Conservation (phyloP, 345 rosid genomes). For the Hibiscus trionum region DNA sequence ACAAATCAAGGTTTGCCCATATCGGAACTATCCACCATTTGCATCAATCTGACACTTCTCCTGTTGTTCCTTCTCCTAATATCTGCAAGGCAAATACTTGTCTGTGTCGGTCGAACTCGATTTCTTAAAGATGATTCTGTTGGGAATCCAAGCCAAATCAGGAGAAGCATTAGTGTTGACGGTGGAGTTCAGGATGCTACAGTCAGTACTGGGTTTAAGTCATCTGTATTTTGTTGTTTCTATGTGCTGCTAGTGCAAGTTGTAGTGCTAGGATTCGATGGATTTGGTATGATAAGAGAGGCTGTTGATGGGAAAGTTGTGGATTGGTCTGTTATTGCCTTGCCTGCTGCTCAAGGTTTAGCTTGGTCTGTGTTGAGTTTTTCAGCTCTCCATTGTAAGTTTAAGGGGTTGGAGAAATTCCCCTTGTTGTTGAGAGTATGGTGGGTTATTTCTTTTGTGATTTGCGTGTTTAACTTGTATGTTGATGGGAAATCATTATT, state of each 20-base stretch:
- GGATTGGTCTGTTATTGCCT: slow-evolving; percentile 55
- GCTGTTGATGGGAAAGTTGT: slow-evolving; percentile 33
- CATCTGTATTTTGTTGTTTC: slow-evolving; percentile 58
- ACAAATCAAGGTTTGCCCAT: slow-evolving; percentile 41
- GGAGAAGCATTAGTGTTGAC: slow-evolving; percentile 34
- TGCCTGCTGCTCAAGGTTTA: slow-evolving; percentile 62
- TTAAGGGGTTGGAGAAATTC: slow-evolving; percentile 67
- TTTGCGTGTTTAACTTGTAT: slow-evolving; percentile 61
- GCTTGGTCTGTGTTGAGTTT: slow-evolving; percentile 82
- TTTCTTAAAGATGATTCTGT: slow-evolving; percentile 59
- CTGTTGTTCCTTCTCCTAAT: slow-evolving; percentile 54
- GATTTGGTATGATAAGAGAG: slow-evolving; percentile 48
- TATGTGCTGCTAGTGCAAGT: slow-evolving; percentile 66
- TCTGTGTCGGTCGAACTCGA: slow-evolving; percentile 54
- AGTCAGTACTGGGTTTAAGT: slow-evolving; percentile 55
- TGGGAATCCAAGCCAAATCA: slow-evolving; percentile 35
- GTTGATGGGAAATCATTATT: slow-evolving; percentile 64
- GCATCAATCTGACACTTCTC: slow-evolving; percentile 59
- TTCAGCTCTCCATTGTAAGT: slow-evolving; percentile 69
- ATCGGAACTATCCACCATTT: slow-evolving; percentile 61
- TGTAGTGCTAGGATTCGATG: slow-evolving; percentile 70
- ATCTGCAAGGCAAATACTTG: slow-evolving; percentile 55
- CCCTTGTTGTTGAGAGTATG: slow-evolving; percentile 71
- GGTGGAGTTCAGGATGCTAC: slow-evolving; percentile 37
- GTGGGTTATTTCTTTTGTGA: slow-evolving; percentile 78